These are phyloP conservation scores for Asterella californica DNA, from an alignment of 225 moss, liverwort and hornwort species.

Conservation along the genomic window DNA sequence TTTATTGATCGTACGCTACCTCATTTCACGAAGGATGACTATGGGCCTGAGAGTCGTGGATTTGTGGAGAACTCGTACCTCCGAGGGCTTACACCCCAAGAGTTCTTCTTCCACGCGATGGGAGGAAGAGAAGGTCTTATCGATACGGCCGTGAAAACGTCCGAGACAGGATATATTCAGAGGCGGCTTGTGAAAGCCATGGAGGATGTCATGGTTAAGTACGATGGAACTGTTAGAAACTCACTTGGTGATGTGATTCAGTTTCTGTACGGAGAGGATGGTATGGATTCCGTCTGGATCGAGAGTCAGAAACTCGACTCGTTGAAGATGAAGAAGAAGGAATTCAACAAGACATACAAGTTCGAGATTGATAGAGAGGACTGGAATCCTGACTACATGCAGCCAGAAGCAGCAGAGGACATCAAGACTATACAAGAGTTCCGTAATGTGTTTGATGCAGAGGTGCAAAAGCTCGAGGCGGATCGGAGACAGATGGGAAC, in stretches of 20 bases:
- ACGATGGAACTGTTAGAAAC: slow-evolving; percentile 96
- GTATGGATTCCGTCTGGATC: slow-evolving; percentile 99
- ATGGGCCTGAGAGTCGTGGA: slow-evolving; percentile 97
- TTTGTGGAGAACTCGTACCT: slow-evolving; percentile 98
- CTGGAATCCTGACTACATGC: slow-evolving; percentile 99
- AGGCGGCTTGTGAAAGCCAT: slow-evolving; percentile 96
- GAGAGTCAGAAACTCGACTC: slow-evolving; percentile 88
- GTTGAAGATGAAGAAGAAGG: slow-evolving; percentile 85
- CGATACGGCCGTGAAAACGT: slow-evolving; percentile 98
- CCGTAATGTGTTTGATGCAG: slow-evolving; percentile 95
- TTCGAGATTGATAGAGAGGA: slow-evolving; percentile 96
- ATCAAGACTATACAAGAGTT: slow-evolving; percentile 95
- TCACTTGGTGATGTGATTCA: slow-evolving; percentile 97
- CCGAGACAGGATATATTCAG: slow-evolving; percentile 98
- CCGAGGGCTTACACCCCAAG: slow-evolving; percentile 90
- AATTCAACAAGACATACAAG: slow-evolving; percentile 82
- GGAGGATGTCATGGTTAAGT: slow-evolving; percentile 99
- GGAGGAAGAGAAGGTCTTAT: slow-evolving; percentile 99
- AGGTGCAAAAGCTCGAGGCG: slow-evolving; percentile 83
- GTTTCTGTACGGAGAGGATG: slow-evolving; percentile 97
- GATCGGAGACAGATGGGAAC: slow-evolving; percentile 91
- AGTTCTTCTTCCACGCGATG: slow-evolving; percentile 99
- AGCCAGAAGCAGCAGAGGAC: slow-evolving; percentile 86
- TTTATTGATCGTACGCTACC: slow-evolving; percentile 92
- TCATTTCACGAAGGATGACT: slow-evolving; percentile 96